Conservation (phyloP, 2,329 filamentous ascomycete genomes). For the Stachybotrys echinatus region DNA sequence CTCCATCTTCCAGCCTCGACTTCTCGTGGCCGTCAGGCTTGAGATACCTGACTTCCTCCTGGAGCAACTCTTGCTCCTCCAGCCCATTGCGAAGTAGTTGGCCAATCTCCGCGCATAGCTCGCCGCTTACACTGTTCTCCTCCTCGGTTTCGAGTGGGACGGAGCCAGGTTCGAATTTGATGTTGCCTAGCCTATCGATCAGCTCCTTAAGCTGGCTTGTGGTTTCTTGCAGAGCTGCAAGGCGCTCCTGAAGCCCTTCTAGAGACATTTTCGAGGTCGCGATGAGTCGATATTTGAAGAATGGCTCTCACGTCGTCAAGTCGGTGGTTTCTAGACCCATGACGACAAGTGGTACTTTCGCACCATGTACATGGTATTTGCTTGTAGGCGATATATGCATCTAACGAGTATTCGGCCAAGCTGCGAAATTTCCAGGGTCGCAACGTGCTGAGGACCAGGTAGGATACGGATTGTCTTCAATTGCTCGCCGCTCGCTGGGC, state of each 20-base stretch:
- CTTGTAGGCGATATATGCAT: not conserved
- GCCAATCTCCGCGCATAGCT: slow-evolving; percentile 77
- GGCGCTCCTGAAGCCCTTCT: slow-evolving; percentile 56
- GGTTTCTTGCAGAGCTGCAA: slow-evolving; percentile 55
- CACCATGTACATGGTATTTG: not conserved
- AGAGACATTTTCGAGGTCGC: slow-evolving; percentile 42
- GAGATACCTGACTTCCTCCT: slow-evolving; percentile 72
- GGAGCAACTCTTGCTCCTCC: slow-evolving; percentile 76
- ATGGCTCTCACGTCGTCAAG: not conserved
- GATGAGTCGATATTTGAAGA: not conserved
- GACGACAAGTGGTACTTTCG: slow-evolving; percentile 1
- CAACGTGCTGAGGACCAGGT: not conserved
- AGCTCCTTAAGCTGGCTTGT: slow-evolving; percentile 52
- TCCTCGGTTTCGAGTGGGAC: slow-evolving; percentile 44
- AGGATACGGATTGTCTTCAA: too few relatives aligned
- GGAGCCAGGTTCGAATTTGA: slow-evolving; percentile 55
- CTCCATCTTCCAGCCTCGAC: slow-evolving; percentile 59
- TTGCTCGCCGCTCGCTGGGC: not conserved
- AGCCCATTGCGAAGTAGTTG: slow-evolving; percentile 71
- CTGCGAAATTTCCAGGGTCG: not conserved
- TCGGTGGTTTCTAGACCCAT: not conserved
- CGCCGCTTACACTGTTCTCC: slow-evolving; percentile 55
- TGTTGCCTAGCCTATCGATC: slow-evolving; percentile 52
- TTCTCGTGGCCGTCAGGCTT: slow-evolving; percentile 51
- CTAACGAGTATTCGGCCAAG: not conserved